These are phyloP conservation scores for Zea luxurians DNA, from an alignment of 176 grass and related monocot species.

Conservation along the genomic window DNA sequence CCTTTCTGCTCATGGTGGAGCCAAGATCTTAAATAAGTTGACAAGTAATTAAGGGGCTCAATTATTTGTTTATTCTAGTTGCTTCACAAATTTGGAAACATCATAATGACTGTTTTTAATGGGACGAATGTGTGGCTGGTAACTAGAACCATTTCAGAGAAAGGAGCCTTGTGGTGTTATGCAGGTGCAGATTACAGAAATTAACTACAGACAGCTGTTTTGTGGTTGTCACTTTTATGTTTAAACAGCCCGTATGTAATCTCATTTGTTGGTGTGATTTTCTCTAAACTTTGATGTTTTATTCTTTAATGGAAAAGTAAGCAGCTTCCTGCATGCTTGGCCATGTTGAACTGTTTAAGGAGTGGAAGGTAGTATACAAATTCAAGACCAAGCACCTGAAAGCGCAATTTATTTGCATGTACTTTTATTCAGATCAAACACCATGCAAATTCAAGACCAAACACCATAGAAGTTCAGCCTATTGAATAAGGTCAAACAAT, in stretches of 20 bases:
- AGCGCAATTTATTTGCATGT: not conserved
- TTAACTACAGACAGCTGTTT: not conserved
- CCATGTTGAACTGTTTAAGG: constrained; percentile 2
- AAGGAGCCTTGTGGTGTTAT: not conserved
- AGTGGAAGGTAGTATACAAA: not conserved
- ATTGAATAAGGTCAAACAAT: not conserved
- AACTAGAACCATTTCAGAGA: not conserved
- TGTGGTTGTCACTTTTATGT: not conserved
- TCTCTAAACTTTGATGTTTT: not conserved
- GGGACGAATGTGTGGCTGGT: not conserved
- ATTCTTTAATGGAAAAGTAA: not conserved
- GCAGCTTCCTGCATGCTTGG: not conserved
- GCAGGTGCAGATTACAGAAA: not conserved
- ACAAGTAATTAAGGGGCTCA: not conserved
- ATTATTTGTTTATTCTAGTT: not conserved
- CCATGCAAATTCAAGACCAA: constrained; percentile 4
- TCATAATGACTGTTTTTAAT: not conserved
- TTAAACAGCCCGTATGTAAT: not conserved
- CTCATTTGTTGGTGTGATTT: not conserved
- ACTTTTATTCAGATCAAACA: not conserved
- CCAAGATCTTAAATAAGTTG: not conserved
- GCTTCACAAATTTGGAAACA: not conserved
- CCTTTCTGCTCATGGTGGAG: not conserved
- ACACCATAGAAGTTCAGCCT: not conserved
- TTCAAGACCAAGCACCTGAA: not conserved